These are phyloP conservation scores for Ophiostoma tasmaniense DNA, from an alignment of 2,329 filamentous ascomycete genomes.

Conservation along the genomic window DNA sequence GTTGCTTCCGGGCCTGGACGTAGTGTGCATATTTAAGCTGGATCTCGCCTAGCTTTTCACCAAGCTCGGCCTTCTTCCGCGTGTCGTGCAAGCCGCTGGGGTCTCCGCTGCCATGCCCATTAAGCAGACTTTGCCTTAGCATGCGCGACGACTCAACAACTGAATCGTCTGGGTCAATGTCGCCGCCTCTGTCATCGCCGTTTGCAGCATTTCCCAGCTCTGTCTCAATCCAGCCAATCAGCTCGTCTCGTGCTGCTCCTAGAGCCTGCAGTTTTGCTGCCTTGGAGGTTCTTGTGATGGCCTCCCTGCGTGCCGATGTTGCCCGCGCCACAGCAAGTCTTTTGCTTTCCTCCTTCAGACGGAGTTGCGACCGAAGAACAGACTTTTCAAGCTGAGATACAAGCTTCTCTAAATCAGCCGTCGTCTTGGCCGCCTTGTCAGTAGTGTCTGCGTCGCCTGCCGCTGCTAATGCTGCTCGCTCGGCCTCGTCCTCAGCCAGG, in stretches of 20 bases:
- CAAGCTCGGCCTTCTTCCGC: conserved; percentile 25
- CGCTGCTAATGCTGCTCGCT: not conserved
- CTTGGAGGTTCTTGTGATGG: not conserved
- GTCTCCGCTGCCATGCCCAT: not conserved
- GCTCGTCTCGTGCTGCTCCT: conserved; percentile 46
- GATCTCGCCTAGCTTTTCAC: conserved; percentile 38
- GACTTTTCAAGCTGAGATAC: conserved; percentile 48
- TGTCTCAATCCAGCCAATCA: conserved; percentile 58
- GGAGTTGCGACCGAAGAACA: conserved; percentile 49
- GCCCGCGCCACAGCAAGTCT: conserved; percentile 41
- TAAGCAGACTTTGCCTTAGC: conserved; percentile 19
- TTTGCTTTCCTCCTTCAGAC: conserved; percentile 48
- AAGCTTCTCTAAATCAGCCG: conserved; percentile 38
- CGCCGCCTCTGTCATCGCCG: conserved; percentile 3
- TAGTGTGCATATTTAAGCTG: conserved; percentile 48
- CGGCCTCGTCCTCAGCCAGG: conserved; percentile 34
- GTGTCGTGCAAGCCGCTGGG: conserved; percentile 10
- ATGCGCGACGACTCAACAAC: conserved; percentile 18
- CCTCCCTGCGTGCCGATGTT: conserved; percentile 25
- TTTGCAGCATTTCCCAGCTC: conserved; percentile 46
- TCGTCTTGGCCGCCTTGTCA: not conserved
- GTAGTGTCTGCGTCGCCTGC: not conserved
- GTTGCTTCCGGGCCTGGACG: conserved; percentile 38
- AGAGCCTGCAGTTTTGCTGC: conserved; percentile 44
- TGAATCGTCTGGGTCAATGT: conserved; percentile 15